A percentile compares a stretch with the other conserved stretches of the same genome.
Conservation (phyloP, 805 yeast genomes). For the Wickerhamomyces bisporus region DNA sequence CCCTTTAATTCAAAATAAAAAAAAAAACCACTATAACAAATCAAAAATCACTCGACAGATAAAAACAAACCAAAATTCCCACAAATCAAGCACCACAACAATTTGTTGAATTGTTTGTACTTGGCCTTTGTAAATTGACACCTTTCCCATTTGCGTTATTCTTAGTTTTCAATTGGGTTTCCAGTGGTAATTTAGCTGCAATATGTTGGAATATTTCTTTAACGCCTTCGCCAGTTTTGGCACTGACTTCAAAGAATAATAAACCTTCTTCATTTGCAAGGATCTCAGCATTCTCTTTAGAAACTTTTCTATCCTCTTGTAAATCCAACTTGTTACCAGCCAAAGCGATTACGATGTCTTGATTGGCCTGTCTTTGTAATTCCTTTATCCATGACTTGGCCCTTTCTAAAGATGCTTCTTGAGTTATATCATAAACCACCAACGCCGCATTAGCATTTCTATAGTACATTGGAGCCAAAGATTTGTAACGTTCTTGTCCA, state of each 20-base stretch:
- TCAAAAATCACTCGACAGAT: no score
- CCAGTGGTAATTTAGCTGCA: conserved; percentile 40
- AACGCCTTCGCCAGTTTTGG: conserved; percentile 51
- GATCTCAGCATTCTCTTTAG: conserved; percentile 40
- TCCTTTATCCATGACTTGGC: conserved; percentile 79
- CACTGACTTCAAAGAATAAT: conserved; percentile 50
- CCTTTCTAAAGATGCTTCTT: conserved; percentile 53
- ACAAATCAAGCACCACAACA: no score
- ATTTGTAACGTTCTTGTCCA: conserved; percentile 76
- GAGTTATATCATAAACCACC: conserved; percentile 73
- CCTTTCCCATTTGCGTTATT: conserved; percentile 14
- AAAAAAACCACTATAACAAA: neutral
- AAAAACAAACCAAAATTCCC: no score
- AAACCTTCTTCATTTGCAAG: conserved; percentile 51
- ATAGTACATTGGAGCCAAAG: conserved; percentile 80
- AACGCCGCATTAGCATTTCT: conserved; percentile 77
- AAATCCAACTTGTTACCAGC: conserved; percentile 79
- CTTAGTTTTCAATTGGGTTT: conserved; percentile 20
- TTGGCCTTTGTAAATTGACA: conserved; percentile 38
- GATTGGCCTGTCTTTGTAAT: conserved; percentile 60
- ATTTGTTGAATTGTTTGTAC: conserved; percentile 36
- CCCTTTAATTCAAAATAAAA: no score
- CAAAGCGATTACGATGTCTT: conserved; percentile 56
- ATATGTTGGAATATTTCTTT: conserved; percentile 42
- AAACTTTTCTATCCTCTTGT: conserved; percentile 41